These are phyloP conservation scores for Monilinia laxa DNA, from an alignment of 2,329 filamentous ascomycete species.

Conservation along the genomic window DNA sequence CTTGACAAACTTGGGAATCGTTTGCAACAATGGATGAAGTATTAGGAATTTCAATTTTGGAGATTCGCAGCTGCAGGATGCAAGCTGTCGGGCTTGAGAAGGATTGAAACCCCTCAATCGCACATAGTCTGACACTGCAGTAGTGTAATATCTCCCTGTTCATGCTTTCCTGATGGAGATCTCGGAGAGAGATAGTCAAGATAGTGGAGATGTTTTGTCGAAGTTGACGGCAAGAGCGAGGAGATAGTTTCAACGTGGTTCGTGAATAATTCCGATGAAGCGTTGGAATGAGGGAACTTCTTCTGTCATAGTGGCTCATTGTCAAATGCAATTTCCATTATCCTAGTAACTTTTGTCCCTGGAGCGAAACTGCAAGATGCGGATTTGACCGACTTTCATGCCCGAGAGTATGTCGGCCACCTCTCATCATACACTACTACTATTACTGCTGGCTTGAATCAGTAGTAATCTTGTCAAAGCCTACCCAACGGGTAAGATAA, in stretches of 20 bases:
- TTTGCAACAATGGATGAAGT: neutral
- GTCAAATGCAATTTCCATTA: too few species aligned
- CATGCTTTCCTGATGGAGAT: constrained; percentile 14
- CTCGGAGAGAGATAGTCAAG: neutral
- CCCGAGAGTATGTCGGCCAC: neutral
- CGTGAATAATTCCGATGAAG: neutral
- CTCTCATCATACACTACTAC: neutral
- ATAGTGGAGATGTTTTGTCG: neutral
- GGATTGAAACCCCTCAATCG: neutral
- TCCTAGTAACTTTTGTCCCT: neutral
- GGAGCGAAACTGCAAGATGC: neutral
- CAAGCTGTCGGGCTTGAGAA: neutral
- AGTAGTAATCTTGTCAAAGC: neutral
- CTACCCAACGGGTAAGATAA: too few species aligned
- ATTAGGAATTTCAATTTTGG: neutral
- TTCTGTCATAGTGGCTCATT: too few species aligned
- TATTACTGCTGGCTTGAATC: neutral
- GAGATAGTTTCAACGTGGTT: neutral
- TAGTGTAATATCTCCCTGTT: neutral
- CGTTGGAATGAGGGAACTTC: neutral
- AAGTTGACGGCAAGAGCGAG: neutral
- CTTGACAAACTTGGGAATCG: neutral
- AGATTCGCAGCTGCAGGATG: neutral
- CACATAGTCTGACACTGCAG: neutral
- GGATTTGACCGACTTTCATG: neutral